Conservation (phyloP, 257 asterid genomes). For the Solanum piurae region DNA sequence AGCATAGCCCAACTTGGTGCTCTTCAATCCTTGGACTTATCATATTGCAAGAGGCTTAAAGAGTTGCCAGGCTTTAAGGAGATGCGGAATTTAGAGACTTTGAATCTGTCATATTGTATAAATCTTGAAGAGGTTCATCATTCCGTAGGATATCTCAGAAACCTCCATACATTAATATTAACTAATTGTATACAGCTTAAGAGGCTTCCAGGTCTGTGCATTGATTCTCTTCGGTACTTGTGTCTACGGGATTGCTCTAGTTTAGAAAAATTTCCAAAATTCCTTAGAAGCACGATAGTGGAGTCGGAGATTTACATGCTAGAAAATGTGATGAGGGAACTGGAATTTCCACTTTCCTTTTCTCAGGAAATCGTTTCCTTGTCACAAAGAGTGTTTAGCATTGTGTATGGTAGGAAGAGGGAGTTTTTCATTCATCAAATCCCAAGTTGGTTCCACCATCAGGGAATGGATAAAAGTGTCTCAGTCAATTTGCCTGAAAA, state of each 20-base stretch:
- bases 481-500: background rate
- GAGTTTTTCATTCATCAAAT: background rate
- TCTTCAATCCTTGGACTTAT: too few species aligned
- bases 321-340: background rate
- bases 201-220: background rate
- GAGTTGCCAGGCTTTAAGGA: background rate
- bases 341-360: background rate
- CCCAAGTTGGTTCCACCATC: background rate
- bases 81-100: background rate
- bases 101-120: background rate
- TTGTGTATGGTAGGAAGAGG: rapidly evolving
- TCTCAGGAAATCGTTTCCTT: background rate
- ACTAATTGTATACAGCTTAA: background rate
- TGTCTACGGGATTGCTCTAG: background rate
- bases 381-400: background rate
- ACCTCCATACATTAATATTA: background rate
- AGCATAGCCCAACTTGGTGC: too few species aligned
- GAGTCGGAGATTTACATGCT: background rate
- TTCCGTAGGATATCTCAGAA: background rate
- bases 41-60: background rate
- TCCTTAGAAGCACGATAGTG: background rate
- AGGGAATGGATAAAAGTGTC: background rate
- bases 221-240: background rate
- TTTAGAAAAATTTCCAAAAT: background rate
- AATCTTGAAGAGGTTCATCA: background rate